phyloP scores from a whole-genome alignment of 139 green algal species.

The Axilococcus clingmanii region DNA sequence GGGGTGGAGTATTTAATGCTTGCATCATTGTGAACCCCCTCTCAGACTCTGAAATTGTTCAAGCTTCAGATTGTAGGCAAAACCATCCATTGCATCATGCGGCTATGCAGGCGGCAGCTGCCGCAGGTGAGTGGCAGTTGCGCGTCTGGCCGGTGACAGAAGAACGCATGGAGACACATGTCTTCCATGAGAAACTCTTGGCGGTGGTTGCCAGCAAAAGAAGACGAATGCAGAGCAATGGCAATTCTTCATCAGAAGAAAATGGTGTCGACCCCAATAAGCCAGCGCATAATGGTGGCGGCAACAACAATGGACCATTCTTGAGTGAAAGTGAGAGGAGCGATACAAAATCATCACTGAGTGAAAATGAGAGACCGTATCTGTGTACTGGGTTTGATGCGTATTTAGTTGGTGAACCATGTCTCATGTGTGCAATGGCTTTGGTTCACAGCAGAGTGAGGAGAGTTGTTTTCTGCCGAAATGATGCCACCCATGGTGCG shows the following conservation, averaged over 20 bases:
- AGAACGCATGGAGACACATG: neutral
- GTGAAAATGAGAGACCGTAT: constrained; percentile 44
- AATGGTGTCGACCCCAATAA: neutral
- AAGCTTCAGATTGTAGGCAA: neutral
- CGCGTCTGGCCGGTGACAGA: neutral
- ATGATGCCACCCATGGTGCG: constrained; percentile 31
- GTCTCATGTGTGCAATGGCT: constrained; percentile 92
- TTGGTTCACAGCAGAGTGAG: constrained; percentile 75
- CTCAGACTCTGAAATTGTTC: constrained; percentile 9
- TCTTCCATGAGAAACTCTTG: neutral
- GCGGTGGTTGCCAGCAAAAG: no score
- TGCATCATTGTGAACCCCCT: constrained; percentile 54
- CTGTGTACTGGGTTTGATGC: constrained; percentile 88
- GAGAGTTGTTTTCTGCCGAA: constrained; percentile 53
- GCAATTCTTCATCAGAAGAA: neutral
- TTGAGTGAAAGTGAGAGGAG: neutral
- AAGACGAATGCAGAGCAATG: neutral
- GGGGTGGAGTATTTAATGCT: constrained; percentile 33
- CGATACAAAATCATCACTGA: neutral
- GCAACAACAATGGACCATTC: neutral
- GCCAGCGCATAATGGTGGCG: no score
- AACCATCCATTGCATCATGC: constrained; percentile 67
- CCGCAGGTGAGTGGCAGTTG: constrained; percentile 45
- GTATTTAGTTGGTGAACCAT: constrained; percentile 82
- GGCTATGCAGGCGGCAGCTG: constrained; percentile 59